Conservation (phyloP, 108 stramenopile species). For the Mediolabrus comicus region DNA sequence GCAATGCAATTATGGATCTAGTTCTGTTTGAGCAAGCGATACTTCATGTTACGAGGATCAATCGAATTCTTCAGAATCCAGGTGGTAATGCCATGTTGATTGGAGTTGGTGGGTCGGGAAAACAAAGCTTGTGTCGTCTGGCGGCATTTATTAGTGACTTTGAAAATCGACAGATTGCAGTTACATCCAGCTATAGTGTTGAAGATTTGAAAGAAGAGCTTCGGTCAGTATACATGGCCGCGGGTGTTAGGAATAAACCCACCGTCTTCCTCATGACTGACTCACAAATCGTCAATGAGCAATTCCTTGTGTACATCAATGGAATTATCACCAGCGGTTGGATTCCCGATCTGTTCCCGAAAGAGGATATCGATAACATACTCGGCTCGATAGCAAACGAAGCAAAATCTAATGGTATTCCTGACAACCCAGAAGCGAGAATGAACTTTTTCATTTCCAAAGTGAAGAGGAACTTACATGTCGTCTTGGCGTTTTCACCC, state of each 20-base stretch:
- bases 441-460: constrained; percentile 75
- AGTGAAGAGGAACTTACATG: constrained; percentile 76
- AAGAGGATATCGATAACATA: constrained; percentile 84
- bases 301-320: constrained; percentile 90
- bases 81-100: constrained; percentile 89
- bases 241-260: constrained; percentile 72
- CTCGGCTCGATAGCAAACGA: constrained; percentile 71
- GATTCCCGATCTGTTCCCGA: constrained; percentile 86
- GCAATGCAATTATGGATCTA: constrained; percentile 87
- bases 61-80: constrained; percentile 83
- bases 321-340: constrained; percentile 87
- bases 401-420: constrained; percentile 79
- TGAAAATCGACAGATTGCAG: constrained; percentile 74
- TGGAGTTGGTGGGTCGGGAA: constrained; percentile 89
- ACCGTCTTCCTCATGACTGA: constrained; percentile 89
- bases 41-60: constrained; percentile 82
- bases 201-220: constrained; percentile 84
- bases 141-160: constrained; percentile 87
- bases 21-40: constrained; percentile 90
- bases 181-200: constrained; percentile 74
- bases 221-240: constrained; percentile 67
- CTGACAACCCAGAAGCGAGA: constrained; percentile 69
- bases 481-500: constrained; percentile 87
- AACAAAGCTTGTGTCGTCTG: constrained; percentile 80
- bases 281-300: constrained; percentile 86